These are phyloP conservation scores for Starmerella floris DNA, from an alignment of 805 yeast species.

Conservation along the genomic window DNA sequence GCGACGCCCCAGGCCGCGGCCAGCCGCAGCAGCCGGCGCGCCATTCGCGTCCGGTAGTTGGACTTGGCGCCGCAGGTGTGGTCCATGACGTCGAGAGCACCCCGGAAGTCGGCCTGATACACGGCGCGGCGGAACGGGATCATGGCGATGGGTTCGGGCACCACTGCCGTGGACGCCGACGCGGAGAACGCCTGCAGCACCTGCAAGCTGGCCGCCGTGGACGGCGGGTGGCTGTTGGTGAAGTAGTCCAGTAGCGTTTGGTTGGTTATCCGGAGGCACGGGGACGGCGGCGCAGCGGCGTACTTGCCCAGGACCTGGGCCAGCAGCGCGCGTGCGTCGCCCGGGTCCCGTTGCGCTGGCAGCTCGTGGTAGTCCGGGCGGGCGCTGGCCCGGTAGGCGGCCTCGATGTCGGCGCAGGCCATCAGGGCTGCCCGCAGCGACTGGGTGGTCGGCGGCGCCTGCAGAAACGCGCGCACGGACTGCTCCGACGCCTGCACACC, in stretches of 20 bases:
- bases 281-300: not conserved
- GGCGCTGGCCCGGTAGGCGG: conserved; percentile 14
- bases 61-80: conserved; percentile 45
- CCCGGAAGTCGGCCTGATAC: conserved; percentile 42
- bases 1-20: conserved; percentile 29
- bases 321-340: conserved; percentile 19
- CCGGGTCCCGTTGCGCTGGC: conserved; percentile 14
- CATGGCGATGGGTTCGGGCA: conserved; percentile 30
- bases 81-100: conserved; percentile 47
- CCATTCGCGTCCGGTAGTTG: conserved; percentile 32
- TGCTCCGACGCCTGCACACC: not conserved
- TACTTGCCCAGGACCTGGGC: conserved; percentile 15
- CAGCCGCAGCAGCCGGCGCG: conserved; percentile 25
- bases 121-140: conserved; percentile 53
- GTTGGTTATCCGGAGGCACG: conserved; percentile 7
- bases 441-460: conserved; percentile 1
- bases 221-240: conserved; percentile 19
- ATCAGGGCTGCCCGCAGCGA: conserved; percentile 18
- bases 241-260: conserved; percentile 20
- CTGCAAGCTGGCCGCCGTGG: conserved; percentile 14
- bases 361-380: conserved; percentile 18
- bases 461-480: conserved; percentile 1
- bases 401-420: conserved; percentile 22
- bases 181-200: conserved; percentile 19
- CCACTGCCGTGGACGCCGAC: conserved; percentile 6